These are phyloP conservation scores for Closterium sp. DNA, from an alignment of 139 green algal genomes.

Conservation along the genomic window DNA sequence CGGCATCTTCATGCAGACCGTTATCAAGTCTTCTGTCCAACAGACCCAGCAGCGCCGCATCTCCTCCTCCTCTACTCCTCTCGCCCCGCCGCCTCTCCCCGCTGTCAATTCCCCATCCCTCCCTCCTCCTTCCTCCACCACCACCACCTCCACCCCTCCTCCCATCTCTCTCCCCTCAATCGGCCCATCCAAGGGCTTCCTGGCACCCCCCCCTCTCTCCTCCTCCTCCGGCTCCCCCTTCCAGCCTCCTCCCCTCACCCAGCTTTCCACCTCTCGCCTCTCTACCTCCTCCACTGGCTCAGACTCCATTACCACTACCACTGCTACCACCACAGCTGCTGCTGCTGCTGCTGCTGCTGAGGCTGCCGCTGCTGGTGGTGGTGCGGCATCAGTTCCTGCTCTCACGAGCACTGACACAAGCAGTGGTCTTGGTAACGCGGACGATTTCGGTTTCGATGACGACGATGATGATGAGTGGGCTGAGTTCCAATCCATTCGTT, in stretches of 20 bases:
- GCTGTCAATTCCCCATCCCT: background rate
- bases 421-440: too few species aligned
- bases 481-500: background rate
- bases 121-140: background rate
- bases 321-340: background rate
- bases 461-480: constrained; percentile 2
- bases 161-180: background rate
- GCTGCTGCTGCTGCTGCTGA: background rate
- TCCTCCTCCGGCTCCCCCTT: background rate
- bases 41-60: background rate
- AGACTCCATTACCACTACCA: background rate
- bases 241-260: background rate
- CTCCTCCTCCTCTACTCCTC: background rate
- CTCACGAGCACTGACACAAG: background rate
- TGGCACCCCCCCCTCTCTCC: background rate
- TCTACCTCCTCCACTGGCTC: background rate
- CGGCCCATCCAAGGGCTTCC: background rate
- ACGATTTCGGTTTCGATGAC: too few species aligned
- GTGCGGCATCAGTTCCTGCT: background rate
- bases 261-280: background rate
- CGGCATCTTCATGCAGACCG: background rate
- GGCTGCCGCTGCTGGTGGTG: background rate
- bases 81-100: background rate
- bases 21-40: background rate
- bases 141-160: background rate